phyloP scores from a whole-genome alignment of 768 basidiomycete genomes.

The Panaeolus cyanescens region DNA sequence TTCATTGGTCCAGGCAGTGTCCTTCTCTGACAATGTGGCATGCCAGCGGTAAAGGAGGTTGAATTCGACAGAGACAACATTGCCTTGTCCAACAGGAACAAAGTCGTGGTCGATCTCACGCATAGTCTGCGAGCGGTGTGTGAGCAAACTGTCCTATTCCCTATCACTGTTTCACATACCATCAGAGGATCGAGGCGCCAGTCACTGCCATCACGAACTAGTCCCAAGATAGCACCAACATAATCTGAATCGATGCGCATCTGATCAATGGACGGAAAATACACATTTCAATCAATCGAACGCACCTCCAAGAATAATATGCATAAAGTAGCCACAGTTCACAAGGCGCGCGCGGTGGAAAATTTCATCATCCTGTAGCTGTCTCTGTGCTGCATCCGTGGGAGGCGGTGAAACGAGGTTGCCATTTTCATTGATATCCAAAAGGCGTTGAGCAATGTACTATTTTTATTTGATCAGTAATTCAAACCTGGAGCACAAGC shows the following conservation, averaged over 20 bases:
- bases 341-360: constrained; percentile 74
- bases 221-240: constrained; percentile 71
- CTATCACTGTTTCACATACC: constrained; percentile 31
- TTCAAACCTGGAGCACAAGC: background rate
- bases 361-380: constrained; percentile 72
- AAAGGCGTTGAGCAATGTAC: constrained; percentile 70
- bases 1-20: constrained; percentile 55
- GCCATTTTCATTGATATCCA: constrained; percentile 68
- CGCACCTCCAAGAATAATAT: constrained; percentile 61
- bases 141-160: background rate
- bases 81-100: constrained; percentile 69
- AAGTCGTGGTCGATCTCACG: constrained; percentile 54
- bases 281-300: background rate
- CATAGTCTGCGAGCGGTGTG: constrained; percentile 36
- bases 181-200: constrained; percentile 75
- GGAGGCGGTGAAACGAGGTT: constrained; percentile 36
- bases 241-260: constrained; percentile 47
- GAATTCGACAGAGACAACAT: constrained; percentile 78
- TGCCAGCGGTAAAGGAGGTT: constrained; percentile 71
- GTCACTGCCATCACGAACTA: constrained; percentile 58
- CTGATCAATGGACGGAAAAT: background rate
- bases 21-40: constrained; percentile 54
- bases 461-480: constrained; percentile 26
- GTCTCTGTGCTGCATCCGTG: constrained; percentile 18
- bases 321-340: constrained; percentile 73